Base-by-base conservation (phyloP, 176 grass and related monocot genomes). In the Oryza longistaminata region DNA sequence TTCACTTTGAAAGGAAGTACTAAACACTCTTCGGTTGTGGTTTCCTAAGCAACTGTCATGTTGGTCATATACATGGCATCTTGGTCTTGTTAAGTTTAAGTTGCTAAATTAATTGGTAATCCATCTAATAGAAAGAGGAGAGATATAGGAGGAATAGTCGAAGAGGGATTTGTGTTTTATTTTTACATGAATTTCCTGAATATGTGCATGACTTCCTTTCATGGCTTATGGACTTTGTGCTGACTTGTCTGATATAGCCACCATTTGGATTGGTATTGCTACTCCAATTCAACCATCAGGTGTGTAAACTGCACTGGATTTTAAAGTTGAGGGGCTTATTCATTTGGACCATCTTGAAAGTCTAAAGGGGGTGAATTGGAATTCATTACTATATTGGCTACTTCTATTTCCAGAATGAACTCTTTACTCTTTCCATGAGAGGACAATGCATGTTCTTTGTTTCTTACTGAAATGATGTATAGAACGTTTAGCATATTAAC, bases 391-490 rank as follows among this genome's bases (percentile, higher is more conserved):
- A 24, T 60, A n/a, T 21, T 9, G 21, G 4, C 58, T 22, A 62
- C 24, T 75, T 75, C n/a, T 22, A 62, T 62, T 75, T 75, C n/a
- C 24, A 73, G 9, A 52, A 73, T 83, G 60, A 29, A 64, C 27
- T 42, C 52, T 73, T 43, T n/a, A 43, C 72, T 24, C 11, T 33
- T 49, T 61, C 14, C 4, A 53, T 0, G 12, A 72, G 55, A 66
- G 52, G 34, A 22, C 22, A 72, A n/a, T 64, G 61, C 27, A 85
- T 76, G 4, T 27, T 45, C 27, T 81, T 64, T 77, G 27, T 33
- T 27, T 45, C 27, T 81, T 64, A 81, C 48, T 24, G 34, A 81
- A 81, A 34, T 13, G 71, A 90, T 64, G 52, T 46, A 50, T 31
- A 26, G 17, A 76, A 64, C 25, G 16, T 68, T 24, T 66, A 12